phyloP scores from a whole-genome alignment of 129 eudicot genomes.

The Escallonia herrerae region DNA sequence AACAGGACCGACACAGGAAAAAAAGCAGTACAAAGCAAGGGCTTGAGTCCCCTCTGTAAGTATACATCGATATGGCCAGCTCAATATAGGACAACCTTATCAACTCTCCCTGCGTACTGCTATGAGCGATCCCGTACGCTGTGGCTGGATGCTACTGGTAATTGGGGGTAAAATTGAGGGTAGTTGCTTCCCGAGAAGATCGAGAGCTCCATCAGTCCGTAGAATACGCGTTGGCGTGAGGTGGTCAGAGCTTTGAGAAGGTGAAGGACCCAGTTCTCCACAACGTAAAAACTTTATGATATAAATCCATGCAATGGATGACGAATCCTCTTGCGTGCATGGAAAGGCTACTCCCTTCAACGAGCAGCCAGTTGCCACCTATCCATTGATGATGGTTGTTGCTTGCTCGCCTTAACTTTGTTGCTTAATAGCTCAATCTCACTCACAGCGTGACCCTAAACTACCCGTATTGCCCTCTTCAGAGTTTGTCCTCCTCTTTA shows the following conservation, averaged over 20 bases:
- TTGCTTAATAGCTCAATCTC: no score
- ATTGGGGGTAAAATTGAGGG: no score
- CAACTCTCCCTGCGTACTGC: no score
- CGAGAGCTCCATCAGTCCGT: no score
- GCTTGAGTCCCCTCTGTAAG: no score
- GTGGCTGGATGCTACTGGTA: no score
- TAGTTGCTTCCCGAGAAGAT: no score
- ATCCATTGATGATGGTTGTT: slow-evolving; percentile 27
- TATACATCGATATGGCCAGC: no score
- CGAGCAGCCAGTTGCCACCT: slow-evolving; percentile 52
- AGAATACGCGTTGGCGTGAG: background rate
- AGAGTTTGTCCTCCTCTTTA: background rate
- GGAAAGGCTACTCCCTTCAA: slow-evolving; percentile 18
- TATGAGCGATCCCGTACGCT: no score
- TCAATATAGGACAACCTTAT: no score
- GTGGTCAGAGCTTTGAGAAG: background rate
- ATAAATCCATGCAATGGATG: slow-evolving; percentile 33
- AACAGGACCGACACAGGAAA: no score
- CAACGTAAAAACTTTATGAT: background rate
- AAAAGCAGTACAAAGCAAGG: no score
- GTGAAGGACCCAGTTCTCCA: background rate
- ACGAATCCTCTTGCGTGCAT: slow-evolving; percentile 40
- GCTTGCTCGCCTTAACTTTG: background rate
- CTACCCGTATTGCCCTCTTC: slow-evolving; percentile 2
- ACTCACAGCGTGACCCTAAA: background rate